Percentiles rank a stretch among this genome's conserved stretches.
phyloP scores from a whole-genome alignment of 2,329 filamentous ascomycete genomes.

The Ceratocystis harringtonii region DNA sequence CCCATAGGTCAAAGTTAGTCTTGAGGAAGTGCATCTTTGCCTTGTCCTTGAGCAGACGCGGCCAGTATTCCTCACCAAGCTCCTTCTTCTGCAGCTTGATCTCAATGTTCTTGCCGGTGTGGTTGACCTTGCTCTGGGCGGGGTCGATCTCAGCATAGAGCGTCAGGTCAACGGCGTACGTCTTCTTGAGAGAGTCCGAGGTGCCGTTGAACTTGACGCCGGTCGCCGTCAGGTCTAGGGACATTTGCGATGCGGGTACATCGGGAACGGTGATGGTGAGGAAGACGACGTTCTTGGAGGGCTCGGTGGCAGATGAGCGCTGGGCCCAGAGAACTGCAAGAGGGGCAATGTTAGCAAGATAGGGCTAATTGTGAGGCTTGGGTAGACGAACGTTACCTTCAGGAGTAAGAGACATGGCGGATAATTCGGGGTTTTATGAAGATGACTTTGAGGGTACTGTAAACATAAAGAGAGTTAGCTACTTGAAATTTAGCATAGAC shows the following conservation, averaged over 20 bases:
- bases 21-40: conserved; percentile 92
- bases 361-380: neutral
- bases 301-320: conserved; percentile 67
- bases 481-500: neutral
- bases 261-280: conserved; percentile 83
- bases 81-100: conserved; percentile 95
- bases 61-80: conserved; percentile 88
- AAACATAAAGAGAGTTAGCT: conserved; percentile 3
- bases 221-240: conserved; percentile 69
- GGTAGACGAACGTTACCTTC: conserved; percentile 26
- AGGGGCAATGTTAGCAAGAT: neutral
- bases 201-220: conserved; percentile 68
- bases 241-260: conserved; percentile 57
- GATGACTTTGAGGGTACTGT: conserved; percentile 18
- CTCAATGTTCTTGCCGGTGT: conserved; percentile 78
- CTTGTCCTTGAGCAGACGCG: conserved; percentile 75
- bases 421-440: conserved; percentile 14
- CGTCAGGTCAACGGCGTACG: conserved; percentile 73
- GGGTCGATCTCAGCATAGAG: conserved; percentile 86
- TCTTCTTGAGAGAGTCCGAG: conserved; percentile 70
- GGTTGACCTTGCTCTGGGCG: conserved; percentile 68
- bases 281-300: conserved; percentile 87
- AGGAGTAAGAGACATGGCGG: conserved; percentile 22
- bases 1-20: conserved; percentile 99
- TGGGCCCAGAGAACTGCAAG: conserved; percentile 86